A percentile compares a stretch with the other conserved stretches of the same genome.
These are phyloP conservation scores for Rhizophagus prolifer DNA, from an alignment of 192 early-diverging fungal genomes.

Conservation along the genomic window DNA sequence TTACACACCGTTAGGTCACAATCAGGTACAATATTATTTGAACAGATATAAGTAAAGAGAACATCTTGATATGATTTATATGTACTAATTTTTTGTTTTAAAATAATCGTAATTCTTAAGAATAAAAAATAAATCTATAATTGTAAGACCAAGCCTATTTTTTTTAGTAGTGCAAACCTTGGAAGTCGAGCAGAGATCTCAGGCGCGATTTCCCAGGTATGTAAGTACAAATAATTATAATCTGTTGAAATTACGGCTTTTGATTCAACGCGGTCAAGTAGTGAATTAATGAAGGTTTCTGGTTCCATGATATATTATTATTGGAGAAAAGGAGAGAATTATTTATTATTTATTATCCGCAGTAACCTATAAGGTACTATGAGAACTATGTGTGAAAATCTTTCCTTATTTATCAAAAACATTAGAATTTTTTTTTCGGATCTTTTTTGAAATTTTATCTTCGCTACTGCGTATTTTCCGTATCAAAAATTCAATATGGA, in stretches of 20 bases:
- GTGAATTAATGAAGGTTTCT: background rate
- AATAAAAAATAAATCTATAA: background rate
- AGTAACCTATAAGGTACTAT: too few species aligned
- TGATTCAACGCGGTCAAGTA: slow-evolving; percentile 2
- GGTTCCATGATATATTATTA: slow-evolving; percentile 13
- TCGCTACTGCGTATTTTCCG: background rate
- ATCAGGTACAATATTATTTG: slow-evolving; percentile 9
- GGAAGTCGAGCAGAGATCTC: background rate
- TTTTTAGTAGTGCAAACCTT: background rate
- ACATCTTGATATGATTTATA: background rate
- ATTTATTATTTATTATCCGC: too few species aligned
- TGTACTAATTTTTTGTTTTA: background rate
- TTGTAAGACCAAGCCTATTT: background rate
- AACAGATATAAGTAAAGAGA: slow-evolving; percentile 12
- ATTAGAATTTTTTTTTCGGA: too few species aligned
- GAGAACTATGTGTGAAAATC: too few species aligned
- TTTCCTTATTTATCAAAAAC: too few species aligned
- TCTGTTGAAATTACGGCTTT: background rate
- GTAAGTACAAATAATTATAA: background rate
- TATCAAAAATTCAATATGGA: background rate
- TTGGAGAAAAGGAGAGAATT: too few species aligned
- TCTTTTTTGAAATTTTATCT: background rate
- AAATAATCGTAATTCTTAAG: background rate
- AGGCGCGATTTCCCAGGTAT: background rate
- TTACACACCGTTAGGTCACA: slow-evolving; percentile 2